phyloP scores from a whole-genome alignment of 2,329 filamentous ascomycete species.

The Plectosphaerella cucumerina region DNA sequence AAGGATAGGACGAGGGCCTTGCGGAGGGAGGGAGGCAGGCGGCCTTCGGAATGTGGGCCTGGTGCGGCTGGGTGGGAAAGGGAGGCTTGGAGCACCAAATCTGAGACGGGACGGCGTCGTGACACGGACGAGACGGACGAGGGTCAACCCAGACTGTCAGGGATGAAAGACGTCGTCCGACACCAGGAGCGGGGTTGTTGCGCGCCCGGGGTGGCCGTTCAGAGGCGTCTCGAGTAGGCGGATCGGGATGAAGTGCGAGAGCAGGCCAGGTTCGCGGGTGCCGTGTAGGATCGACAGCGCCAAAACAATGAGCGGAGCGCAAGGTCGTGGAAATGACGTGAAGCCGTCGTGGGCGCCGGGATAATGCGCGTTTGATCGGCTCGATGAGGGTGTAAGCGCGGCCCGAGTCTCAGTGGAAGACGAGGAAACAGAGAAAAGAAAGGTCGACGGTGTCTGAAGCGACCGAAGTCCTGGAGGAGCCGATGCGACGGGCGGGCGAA shows the following conservation, averaged over 20 bases:
- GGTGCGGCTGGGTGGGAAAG: neutral
- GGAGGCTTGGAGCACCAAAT: neutral
- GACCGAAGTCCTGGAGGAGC: neutral
- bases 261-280: neutral
- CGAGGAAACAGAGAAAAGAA: neutral
- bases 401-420: slow-evolving; percentile 1
- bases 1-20: neutral
- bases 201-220: neutral
- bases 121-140: slow-evolving; percentile 2
- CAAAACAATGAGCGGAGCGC: neutral
- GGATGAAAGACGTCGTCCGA: neutral
- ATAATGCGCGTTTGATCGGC: slow-evolving; percentile 1
- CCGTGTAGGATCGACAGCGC: neutral
- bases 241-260: neutral
- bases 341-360: neutral
- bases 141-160: neutral
- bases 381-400: neutral
- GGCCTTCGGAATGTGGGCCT: slow-evolving; percentile 1
- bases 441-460: neutral
- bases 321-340: neutral
- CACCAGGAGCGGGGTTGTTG: neutral
- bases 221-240: neutral
- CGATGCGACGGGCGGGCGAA: neutral
- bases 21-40: neutral
- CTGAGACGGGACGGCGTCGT: slow-evolving; percentile 4